Conservation (phyloP, 2,329 filamentous ascomycete species). For the Graphiopsis chlorocephala region DNA sequence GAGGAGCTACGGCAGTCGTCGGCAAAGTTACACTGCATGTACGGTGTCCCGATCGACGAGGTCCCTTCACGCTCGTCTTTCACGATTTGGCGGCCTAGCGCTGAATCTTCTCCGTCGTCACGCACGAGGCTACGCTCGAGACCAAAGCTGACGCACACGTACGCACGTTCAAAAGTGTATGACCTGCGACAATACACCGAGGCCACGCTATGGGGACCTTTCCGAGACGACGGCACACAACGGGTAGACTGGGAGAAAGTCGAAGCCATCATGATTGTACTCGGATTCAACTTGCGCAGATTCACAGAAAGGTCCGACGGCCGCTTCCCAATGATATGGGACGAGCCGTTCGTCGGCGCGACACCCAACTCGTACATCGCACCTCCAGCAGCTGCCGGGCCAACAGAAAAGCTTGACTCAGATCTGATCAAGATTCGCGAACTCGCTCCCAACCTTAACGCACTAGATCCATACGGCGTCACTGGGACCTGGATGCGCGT, state of each 20-base stretch:
- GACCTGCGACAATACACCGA: conserved; percentile 67
- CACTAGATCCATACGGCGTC: conserved; percentile 67
- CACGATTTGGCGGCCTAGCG: conserved; percentile 23
- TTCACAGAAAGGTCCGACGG: conserved; percentile 44
- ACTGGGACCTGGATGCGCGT: conserved; percentile 70
- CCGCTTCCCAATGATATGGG: conserved; percentile 55
- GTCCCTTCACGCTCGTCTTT: conserved; percentile 29
- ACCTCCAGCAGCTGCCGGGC: conserved; percentile 15
- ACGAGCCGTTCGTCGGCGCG: conserved; percentile 55
- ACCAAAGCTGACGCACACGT: conserved; percentile 40
- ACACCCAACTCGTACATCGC: conserved; percentile 41
- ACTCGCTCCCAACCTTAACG: conserved; percentile 47
- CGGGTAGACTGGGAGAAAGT: conserved; percentile 77
- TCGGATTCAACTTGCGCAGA: conserved; percentile 60
- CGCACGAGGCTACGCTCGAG: conserved; percentile 25
- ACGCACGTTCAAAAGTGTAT: conserved; percentile 68
- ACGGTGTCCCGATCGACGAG: conserved; percentile 58
- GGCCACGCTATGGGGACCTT: conserved; percentile 67
- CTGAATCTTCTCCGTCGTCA: conserved; percentile 18
- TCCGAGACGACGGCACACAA: conserved; percentile 60
- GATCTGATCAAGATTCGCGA: conserved; percentile 26
- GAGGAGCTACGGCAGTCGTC: conserved; percentile 58
- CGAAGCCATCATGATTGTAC: conserved; percentile 68
- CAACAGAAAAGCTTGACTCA: conserved; percentile 21
- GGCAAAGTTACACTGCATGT: conserved; percentile 66